Evolutionary conservation across 495 filamentous ascomycete species (phyloP).

Genomic region (Daldinia childiae): DNA sequence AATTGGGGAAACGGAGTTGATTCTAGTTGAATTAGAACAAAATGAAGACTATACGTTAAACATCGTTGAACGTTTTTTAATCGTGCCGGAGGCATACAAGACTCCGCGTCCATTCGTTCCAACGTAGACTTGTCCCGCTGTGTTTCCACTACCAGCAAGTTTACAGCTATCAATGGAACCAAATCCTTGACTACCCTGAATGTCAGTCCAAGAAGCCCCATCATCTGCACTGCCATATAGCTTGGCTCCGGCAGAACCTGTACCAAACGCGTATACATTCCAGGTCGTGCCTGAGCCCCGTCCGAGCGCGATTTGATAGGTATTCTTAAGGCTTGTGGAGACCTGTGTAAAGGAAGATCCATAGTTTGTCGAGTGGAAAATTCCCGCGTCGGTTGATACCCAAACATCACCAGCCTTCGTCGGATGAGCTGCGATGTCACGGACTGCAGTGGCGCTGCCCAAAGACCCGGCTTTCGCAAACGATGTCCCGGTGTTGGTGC

Average conservation of each 20-base stretch:
- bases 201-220: conserved; percentile 61
- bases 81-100: conserved; percentile 54
- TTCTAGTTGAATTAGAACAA: too few relatives aligned
- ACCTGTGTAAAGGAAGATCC: conserved; percentile 57
- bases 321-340: conserved; percentile 50
- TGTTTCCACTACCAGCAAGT: conserved; percentile 60
- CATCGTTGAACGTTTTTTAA: conserved; percentile 20
- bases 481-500: conserved; percentile 54
- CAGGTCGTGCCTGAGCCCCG: conserved; percentile 48
- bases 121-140: conserved; percentile 63
- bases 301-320: conserved; percentile 59
- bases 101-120: conserved; percentile 69
- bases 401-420: conserved; percentile 61
- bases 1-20: neutral
- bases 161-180: conserved; percentile 57
- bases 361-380: conserved; percentile 62
- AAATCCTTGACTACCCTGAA: conserved; percentile 64
- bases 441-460: conserved; percentile 52
- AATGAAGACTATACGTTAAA: conserved; percentile 16
- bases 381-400: conserved; percentile 61
- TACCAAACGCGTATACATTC: conserved; percentile 63
- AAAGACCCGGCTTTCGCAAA: conserved; percentile 53
- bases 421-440: conserved; percentile 61
- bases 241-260: conserved; percentile 52
- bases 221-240: conserved; percentile 62